A percentile compares a stretch with the other conserved stretches of the same genome.
Evolutionary conservation across 495 filamentous ascomycete species (phyloP).

Genomic region (Daldinia loculata): DNA sequence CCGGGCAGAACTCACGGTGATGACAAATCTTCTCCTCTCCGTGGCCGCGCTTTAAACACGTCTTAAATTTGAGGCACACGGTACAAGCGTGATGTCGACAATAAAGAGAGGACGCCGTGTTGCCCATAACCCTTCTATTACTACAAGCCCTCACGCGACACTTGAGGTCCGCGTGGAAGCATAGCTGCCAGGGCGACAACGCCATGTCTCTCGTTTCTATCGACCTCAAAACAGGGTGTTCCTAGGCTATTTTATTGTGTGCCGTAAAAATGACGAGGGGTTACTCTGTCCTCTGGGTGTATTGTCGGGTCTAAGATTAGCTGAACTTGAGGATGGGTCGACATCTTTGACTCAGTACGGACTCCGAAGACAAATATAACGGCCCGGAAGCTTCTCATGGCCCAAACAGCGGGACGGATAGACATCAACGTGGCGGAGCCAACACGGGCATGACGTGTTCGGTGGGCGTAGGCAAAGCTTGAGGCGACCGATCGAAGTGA

Average conservation of each 20-base stretch:
- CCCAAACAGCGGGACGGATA: conserved; percentile 11
- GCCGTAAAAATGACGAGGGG: background rate
- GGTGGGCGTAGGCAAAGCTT: background rate
- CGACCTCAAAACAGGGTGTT: background rate
- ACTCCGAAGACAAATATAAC: background rate
- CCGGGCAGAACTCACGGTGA: conserved; percentile 18
- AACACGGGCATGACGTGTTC: background rate
- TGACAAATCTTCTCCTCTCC: conserved; percentile 35
- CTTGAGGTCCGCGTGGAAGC: conserved; percentile 36
- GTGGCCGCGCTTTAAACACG: conserved; percentile 27
- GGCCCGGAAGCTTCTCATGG: background rate
- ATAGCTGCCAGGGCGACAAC: conserved; percentile 37
- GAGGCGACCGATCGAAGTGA: background rate
- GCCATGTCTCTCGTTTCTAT: conserved; percentile 10
- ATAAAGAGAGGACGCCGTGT: conserved; percentile 15
- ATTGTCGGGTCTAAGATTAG: background rate
- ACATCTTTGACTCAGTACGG: conserved; percentile 11
- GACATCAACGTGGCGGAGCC: background rate
- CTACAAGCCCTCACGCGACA: conserved; percentile 27
- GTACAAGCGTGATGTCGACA: conserved; percentile 27
- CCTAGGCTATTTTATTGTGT: background rate
- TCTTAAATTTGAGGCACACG: conserved; percentile 14
- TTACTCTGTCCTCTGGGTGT: background rate
- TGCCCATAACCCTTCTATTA: conserved; percentile 24
- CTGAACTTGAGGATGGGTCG: background rate